These are phyloP conservation scores for Penicillium subrubescens DNA, from an alignment of 495 filamentous ascomycete species.

Conservation along the genomic window DNA sequence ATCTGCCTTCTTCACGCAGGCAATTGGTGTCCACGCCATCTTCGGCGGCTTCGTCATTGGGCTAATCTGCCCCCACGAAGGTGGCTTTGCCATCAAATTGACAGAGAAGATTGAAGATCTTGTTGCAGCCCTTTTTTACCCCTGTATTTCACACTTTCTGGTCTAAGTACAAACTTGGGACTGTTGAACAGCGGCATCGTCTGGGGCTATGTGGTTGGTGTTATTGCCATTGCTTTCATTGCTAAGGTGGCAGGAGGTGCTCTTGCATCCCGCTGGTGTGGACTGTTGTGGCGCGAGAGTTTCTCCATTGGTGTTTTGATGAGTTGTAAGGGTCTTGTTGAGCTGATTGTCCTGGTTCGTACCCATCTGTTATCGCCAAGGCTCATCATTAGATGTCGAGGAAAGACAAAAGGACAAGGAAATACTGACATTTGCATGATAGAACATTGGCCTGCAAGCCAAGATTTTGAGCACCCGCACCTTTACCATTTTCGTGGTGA, in stretches of 20 bases:
- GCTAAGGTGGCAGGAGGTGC: conserved; percentile 88
- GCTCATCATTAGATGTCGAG: background rate
- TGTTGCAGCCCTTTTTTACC: conserved; percentile 85
- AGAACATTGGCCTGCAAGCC: conserved; percentile 96
- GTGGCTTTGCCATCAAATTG: conserved; percentile 90
- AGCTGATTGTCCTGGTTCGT: conserved; percentile 90
- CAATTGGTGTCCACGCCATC: conserved; percentile 90
- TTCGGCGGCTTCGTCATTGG: conserved; percentile 90
- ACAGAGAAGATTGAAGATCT: conserved; percentile 97
- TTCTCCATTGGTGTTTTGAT: conserved; percentile 90
- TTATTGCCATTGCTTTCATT: conserved; percentile 79
- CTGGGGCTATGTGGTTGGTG: conserved; percentile 90
- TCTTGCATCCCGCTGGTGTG: conserved; percentile 73
- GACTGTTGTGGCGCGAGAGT: conserved; percentile 90
- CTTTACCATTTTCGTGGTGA: conserved; percentile 99
- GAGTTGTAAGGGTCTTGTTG: conserved; percentile 96
- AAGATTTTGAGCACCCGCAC: conserved; percentile 83
- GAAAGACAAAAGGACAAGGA: background rate
- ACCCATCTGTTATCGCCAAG: background rate
- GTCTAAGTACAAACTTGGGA: conserved; percentile 85
- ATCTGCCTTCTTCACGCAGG: conserved; percentile 93
- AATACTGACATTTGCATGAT: background rate
- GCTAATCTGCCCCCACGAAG: conserved; percentile 90
- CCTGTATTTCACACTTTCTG: conserved; percentile 93
- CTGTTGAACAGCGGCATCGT: conserved; percentile 79